These are phyloP conservation scores for Hippophae rhamnoides DNA, from an alignment of 306 rosid species.

Conservation along the genomic window DNA sequence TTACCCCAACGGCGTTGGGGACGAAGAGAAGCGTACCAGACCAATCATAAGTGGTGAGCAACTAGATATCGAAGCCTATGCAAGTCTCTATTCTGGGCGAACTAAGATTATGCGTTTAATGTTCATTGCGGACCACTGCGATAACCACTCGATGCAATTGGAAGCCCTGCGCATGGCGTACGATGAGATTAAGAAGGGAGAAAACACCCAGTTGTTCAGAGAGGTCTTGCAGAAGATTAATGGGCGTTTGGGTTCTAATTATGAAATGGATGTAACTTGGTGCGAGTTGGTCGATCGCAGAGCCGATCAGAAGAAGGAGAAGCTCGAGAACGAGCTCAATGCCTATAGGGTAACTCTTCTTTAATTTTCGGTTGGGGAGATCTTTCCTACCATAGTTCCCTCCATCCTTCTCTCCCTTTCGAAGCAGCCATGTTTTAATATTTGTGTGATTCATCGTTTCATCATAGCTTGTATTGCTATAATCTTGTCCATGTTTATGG, in stretches of 20 bases:
- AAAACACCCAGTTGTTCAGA: conserved; percentile 68
- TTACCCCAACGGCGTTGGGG: conserved; percentile 54
- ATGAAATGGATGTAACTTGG: conserved; percentile 60
- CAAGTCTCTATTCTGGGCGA: conserved; percentile 69
- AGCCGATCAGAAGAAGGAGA: conserved; percentile 87
- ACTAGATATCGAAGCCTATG: conserved; percentile 88
- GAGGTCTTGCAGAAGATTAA: conserved; percentile 73
- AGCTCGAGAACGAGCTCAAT: conserved; percentile 92
- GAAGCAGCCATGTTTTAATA: no score
- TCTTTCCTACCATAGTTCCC: background rate
- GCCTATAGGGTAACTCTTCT: conserved; percentile 62
- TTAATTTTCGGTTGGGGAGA: background rate
- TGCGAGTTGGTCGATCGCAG: conserved; percentile 64
- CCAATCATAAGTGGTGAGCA: conserved; percentile 88
- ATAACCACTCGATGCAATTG: conserved; percentile 50
- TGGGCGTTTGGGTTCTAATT: conserved; percentile 56
- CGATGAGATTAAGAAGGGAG: conserved; percentile 98
- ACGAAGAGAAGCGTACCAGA: conserved; percentile 42
- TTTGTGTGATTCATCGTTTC: no score
- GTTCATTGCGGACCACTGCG: conserved; percentile 65
- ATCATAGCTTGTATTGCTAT: no score
- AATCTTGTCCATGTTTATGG: no score
- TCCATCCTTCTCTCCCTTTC: background rate
- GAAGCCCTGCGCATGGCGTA: conserved; percentile 95
- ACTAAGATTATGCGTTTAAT: conserved; percentile 76